Conservation (phyloP, 202 grass and related monocot species). For the Schoenoplectus tabernaemontani region DNA sequence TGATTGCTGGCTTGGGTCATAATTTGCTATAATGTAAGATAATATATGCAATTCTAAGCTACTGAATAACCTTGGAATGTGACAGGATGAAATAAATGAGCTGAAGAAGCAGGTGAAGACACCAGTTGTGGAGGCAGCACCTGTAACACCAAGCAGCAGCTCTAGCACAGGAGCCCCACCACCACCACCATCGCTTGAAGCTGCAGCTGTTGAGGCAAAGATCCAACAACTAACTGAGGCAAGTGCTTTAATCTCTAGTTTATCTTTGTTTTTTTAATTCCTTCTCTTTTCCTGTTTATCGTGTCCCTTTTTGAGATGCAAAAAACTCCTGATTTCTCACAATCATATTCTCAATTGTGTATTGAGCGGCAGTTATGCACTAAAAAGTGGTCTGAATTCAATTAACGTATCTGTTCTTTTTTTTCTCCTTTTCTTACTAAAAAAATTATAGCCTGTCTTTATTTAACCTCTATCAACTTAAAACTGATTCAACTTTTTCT, state of each 20-base stretch:
- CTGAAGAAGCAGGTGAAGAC: slow-evolving; percentile 77
- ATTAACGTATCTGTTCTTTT: neutral
- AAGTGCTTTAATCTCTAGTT: neutral
- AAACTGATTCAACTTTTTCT: neutral
- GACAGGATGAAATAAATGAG: slow-evolving; percentile 71
- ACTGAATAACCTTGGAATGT: neutral
- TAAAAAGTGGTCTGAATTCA: neutral
- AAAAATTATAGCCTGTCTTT: neutral
- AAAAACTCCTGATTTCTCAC: neutral
- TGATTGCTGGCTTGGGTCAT: neutral
- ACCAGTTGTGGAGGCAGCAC: slow-evolving; percentile 29
- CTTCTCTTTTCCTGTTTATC: neutral
- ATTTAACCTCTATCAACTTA: neutral
- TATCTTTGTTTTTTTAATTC: neutral
- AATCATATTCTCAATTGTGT: neutral
- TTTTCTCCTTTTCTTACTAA: no score
- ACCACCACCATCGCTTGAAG: slow-evolving; percentile 16
- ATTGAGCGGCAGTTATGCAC: neutral
- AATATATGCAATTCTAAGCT: neutral
- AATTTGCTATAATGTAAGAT: neutral
- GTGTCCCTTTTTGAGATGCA: neutral
- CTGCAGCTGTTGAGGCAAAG: slow-evolving; percentile 47
- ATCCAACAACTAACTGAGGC: slow-evolving; percentile 79
- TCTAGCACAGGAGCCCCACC: neutral
- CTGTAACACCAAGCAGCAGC: slow-evolving; percentile 27